These are phyloP conservation scores for baker's yeast (Saccharomyces cerevisiae) DNA, from an alignment of 805 yeast genomes.

Conservation along the genomic window DNA sequence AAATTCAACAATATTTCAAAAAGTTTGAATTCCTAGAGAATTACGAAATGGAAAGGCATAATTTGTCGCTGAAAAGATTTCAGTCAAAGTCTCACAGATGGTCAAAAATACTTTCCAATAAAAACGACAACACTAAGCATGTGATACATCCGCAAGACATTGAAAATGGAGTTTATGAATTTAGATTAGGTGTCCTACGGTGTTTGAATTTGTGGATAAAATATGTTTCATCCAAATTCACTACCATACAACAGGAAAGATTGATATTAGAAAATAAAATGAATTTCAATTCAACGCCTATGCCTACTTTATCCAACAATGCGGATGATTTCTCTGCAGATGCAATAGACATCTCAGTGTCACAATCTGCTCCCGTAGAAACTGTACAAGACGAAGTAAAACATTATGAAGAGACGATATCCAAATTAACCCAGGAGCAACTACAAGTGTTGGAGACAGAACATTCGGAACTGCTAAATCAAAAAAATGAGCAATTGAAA, in stretches of 20 bases:
- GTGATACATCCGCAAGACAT: conserved; percentile 2
- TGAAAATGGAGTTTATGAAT: conserved; percentile 21
- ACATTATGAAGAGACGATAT: conserved; percentile 30
- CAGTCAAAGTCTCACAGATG: conserved; percentile 3
- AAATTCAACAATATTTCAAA: conserved; percentile 44
- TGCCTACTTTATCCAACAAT: background rate
- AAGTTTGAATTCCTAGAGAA: conserved; percentile 42
- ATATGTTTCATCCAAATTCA: conserved; percentile 37
- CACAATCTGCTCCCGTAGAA: conserved; percentile 19
- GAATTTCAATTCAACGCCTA: background rate
- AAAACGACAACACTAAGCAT: conserved; percentile 9
- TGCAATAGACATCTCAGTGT: conserved; percentile 23
- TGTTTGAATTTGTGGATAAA: conserved; percentile 41
- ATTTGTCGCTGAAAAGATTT: conserved; percentile 16
- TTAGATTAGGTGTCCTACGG: conserved; percentile 42
- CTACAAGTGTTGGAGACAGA: conserved; percentile 50
- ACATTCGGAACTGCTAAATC: conserved; percentile 44
- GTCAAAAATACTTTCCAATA: conserved; percentile 1
- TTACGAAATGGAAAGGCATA: conserved; percentile 42
- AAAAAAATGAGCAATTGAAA: conserved; percentile 51
- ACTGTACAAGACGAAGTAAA: conserved; percentile 29
- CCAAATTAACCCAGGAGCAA: conserved; percentile 42
- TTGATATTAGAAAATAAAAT: conserved; percentile 14
- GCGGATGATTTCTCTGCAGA: conserved; percentile 18
- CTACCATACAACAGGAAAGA: conserved; percentile 43